Percentiles rank a stretch among this genome's conserved stretches.
Evolutionary conservation across 2,329 filamentous ascomycete genomes (phyloP).

Genomic region (Neopestalotiopsis clavispora): DNA sequence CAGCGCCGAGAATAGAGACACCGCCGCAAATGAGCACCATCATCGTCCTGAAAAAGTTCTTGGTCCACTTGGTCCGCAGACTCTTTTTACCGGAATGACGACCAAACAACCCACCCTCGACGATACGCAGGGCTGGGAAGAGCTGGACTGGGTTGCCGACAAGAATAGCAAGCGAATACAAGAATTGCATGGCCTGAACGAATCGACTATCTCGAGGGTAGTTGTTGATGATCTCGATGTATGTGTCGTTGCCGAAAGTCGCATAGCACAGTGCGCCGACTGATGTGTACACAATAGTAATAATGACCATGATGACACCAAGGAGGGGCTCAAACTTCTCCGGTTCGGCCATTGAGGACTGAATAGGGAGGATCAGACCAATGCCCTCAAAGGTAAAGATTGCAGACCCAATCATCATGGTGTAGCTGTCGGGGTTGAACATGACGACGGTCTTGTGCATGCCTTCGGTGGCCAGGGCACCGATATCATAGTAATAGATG

Average conservation of each 20-base stretch:
- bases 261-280: slow-evolving; percentile 77
- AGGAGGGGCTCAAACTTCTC: slow-evolving; percentile 70
- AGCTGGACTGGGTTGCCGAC: slow-evolving; percentile 76
- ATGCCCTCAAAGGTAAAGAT: slow-evolving; percentile 84
- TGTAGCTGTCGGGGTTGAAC: slow-evolving; percentile 73
- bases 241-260: slow-evolving; percentile 71
- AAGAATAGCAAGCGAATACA: slow-evolving; percentile 76
- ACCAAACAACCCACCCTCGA: slow-evolving; percentile 72
- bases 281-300: slow-evolving; percentile 74
- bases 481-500: slow-evolving; percentile 75
- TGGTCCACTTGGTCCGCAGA: slow-evolving; percentile 73
- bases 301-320: slow-evolving; percentile 72
- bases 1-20: slow-evolving; percentile 68
- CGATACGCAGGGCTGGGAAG: slow-evolving; percentile 74
- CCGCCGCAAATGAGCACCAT: slow-evolving; percentile 64
- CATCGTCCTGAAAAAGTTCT: slow-evolving; percentile 67
- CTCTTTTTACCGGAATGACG: slow-evolving; percentile 70
- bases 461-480: slow-evolving; percentile 58
- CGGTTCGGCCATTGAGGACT: slow-evolving; percentile 75
- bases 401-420: slow-evolving; percentile 72
- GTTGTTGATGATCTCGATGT: slow-evolving; percentile 78
- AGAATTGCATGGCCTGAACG: slow-evolving; percentile 78
- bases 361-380: slow-evolving; percentile 76
- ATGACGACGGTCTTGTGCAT: slow-evolving; percentile 65
- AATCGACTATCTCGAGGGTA: slow-evolving; percentile 72